A percentile compares a stretch with the other conserved stretches of the same genome.
Conservation (phyloP, 768 basidiomycete genomes). For the Baorangia bicolor region DNA sequence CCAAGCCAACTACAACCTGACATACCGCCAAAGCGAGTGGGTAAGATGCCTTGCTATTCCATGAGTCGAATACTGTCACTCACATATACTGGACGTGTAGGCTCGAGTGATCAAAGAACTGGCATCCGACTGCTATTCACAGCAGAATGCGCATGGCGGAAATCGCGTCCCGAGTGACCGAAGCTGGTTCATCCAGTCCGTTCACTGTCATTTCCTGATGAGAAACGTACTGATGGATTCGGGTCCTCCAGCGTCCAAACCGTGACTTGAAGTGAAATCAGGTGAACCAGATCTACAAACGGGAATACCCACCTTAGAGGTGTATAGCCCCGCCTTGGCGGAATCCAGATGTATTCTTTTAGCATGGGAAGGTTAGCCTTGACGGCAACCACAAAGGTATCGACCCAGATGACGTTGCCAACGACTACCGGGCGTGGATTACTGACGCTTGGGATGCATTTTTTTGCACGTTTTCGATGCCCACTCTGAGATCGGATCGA, state of each 20-base stretch:
- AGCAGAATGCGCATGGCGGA: background rate
- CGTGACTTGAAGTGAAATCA: no score
- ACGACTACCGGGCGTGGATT: conserved; percentile 29
- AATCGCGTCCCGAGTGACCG: no score
- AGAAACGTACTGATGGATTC: background rate
- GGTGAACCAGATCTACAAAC: no score
- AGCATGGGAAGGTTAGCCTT: no score
- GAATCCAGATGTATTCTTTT: no score
- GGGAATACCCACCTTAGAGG: no score
- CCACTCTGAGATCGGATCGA: conserved; percentile 92
- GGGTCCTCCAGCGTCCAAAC: no score
- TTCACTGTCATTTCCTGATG: background rate
- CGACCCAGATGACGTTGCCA: no score
- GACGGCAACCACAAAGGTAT: no score
- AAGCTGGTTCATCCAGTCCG: background rate
- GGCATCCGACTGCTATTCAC: background rate
- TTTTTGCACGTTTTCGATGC: conserved; percentile 66
- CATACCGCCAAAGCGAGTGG: no score
- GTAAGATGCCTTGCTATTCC: background rate
- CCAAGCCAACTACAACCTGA: no score
- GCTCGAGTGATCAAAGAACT: fast-evolving
- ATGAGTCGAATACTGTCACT: background rate
- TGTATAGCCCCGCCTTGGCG: no score
- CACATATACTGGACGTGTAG: background rate
- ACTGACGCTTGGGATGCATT: conserved; percentile 38